These are phyloP conservation scores for Phytopythium litorale DNA, from an alignment of 352 stramenopile genomes.

Conservation along the genomic window DNA sequence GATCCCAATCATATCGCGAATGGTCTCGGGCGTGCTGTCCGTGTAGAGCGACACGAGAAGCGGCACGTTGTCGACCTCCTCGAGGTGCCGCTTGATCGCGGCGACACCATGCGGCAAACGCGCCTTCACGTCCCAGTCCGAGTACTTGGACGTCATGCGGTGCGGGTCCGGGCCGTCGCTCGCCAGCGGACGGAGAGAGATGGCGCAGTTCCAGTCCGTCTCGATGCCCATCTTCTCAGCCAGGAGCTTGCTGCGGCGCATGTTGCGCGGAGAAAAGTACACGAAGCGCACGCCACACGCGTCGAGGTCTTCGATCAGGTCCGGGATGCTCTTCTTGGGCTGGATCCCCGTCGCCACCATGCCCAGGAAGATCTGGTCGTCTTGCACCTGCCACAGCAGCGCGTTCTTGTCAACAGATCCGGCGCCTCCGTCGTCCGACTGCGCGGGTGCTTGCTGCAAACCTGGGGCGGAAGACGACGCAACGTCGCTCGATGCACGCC, in stretches of 20 bases:
- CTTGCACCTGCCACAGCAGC: conserved; percentile 82
- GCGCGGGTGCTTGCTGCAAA: background rate
- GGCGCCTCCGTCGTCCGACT: conserved; percentile 7
- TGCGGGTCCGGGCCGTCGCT: conserved; percentile 91
- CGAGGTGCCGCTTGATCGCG: conserved; percentile 94
- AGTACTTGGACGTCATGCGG: conserved; percentile 97
- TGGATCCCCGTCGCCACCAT: conserved; percentile 95
- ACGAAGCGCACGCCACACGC: conserved; percentile 96
- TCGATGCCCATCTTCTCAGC: conserved; percentile 99
- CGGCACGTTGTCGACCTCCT: conserved; percentile 98
- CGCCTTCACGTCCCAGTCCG: conserved; percentile 97
- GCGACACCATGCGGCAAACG: conserved; percentile 94
- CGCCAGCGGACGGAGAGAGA: conserved; percentile 93
- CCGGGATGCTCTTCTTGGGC: conserved; percentile 92
- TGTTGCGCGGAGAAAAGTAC: conserved; percentile 99
- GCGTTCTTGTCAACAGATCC: conserved; percentile 54
- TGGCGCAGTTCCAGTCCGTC: conserved; percentile 98
- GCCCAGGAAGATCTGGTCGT: conserved; percentile 97
- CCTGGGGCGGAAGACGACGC: conserved; percentile 35
- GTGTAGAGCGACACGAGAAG: conserved; percentile 98
- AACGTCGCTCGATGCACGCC: conserved; percentile 38
- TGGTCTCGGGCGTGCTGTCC: conserved; percentile 94
- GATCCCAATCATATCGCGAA: conserved; percentile 91
- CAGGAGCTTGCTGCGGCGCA: conserved; percentile 96
- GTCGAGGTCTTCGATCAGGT: conserved; percentile 94